Conservation (phyloP, 805 yeast genomes). For the Starmerella bacillaris region DNA sequence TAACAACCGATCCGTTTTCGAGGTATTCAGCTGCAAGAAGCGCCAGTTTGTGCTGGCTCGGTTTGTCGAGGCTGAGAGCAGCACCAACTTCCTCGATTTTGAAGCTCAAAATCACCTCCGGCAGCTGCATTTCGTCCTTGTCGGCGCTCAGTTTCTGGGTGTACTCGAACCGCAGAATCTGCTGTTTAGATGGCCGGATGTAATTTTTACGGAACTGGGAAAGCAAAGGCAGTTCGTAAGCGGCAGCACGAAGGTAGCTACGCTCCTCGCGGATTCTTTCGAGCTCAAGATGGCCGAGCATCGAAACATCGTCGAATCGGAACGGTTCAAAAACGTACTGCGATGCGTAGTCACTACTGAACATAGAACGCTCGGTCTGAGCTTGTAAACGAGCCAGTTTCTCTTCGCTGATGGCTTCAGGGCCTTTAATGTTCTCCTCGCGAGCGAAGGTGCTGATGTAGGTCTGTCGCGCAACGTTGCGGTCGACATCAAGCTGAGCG, state of each 20-base stretch:
- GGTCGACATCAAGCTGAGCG: constrained; percentile 19
- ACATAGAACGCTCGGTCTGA: constrained; percentile 16
- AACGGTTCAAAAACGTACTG: constrained; percentile 21
- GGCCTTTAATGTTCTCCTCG: constrained; percentile 10
- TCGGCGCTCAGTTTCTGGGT: constrained; percentile 57
- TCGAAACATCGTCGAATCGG: constrained; percentile 47
- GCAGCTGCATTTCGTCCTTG: background rate
- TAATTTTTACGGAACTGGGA: constrained; percentile 59
- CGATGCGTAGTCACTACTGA: constrained; percentile 15
- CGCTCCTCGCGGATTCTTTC: constrained; percentile 59
- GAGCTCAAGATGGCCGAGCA: constrained; percentile 52
- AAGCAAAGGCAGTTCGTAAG: constrained; percentile 78
- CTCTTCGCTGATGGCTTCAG: constrained; percentile 7
- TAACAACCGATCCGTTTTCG: constrained; percentile 26
- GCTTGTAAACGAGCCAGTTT: too few species aligned
- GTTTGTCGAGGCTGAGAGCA: constrained; percentile 27
- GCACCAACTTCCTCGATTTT: background rate
- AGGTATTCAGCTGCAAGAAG: constrained; percentile 65
- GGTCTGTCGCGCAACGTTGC: constrained; percentile 14
- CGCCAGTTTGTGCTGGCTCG: constrained; percentile 54
- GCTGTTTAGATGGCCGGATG: constrained; percentile 26
- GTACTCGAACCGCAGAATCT: constrained; percentile 41
- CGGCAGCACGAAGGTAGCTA: constrained; percentile 63
- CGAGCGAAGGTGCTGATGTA: constrained; percentile 14
- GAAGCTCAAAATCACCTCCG: constrained; percentile 43